Base-by-base conservation (phyloP, 2,329 filamentous ascomycete genomes). In the Aspergillus glaucus region DNA sequence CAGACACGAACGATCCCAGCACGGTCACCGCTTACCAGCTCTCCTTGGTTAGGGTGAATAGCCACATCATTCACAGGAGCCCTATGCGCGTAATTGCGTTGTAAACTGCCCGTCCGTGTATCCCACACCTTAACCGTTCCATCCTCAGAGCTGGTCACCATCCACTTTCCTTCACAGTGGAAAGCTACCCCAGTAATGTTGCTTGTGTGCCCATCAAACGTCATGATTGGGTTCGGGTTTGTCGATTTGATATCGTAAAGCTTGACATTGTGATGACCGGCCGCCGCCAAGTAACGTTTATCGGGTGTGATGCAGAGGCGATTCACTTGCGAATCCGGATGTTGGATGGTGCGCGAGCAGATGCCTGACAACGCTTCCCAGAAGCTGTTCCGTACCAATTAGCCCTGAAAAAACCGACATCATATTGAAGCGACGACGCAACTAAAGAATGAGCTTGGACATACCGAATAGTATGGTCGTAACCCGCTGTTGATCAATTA, bases 151-250 rank as follows among this genome's bases (percentile, higher is more conserved):
- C 87, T 94, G 8, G 93, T 98, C 15, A 97, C 93, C 88, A 98
- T 96, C 93, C 93, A 98, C 74, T 98, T 98, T 9, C 92, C 91
- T 70, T 98, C 93, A 68, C 92, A 97, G 69, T 98, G 93, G 67
- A 98, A 98, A 9, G 91, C 91, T 43, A 98, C 88, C 40, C 93
- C 93, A 0, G 93, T 98, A 65, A 98, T 86, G 63, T 98, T 98
- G 57, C 85, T 89, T 10, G 88, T 93, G 72, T 98, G 93, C 39
- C 93, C 93, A 66, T 97, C 92, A 62, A 98, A 97, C 17, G 87
- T 91, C 62, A 97, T 82, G 21, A 97, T 79, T 1, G 93, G 87
- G 57, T 92, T 93, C 2, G 93, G 91, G 62, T 97, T 97, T n/a
- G 89, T 92, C 14, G 90, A 95, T 65, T 95, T 95, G 76, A 97